A percentile compares a stretch with the other conserved stretches of the same genome.
Evolutionary conservation across 345 rosid species (phyloP).

Genomic region (Kandelia obovata): DNA sequence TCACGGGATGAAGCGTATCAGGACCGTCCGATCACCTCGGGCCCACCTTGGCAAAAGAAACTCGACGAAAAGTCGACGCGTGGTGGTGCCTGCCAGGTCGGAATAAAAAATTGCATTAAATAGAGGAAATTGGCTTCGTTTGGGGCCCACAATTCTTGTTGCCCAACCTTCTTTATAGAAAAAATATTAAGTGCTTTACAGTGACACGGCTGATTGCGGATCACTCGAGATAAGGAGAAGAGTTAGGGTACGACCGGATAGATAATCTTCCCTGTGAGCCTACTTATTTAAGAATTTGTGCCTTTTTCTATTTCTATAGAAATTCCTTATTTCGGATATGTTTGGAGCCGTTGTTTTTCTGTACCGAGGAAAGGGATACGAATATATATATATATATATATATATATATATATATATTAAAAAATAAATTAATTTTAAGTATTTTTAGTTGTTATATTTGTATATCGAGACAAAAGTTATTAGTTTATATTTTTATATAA

Average conservation of each 20-base stretch:
- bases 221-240: not conserved
- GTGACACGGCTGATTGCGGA: conserved; percentile 6
- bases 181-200: not conserved
- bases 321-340: too few relatives aligned
- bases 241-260: not conserved
- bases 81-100: not conserved
- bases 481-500: too few relatives aligned
- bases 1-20: not conserved
- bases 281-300: not conserved
- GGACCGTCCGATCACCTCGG: not conserved
- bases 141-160: not conserved
- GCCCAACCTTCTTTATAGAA: not conserved
- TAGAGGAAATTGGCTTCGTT: not conserved
- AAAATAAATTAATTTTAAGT: too few relatives aligned
- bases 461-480: too few relatives aligned
- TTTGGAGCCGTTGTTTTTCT: too few relatives aligned
- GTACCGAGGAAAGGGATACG: too few relatives aligned
- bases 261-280: too few relatives aligned
- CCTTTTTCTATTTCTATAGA: not conserved
- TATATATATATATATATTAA: too few relatives aligned
- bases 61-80: not conserved
- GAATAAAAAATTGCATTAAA: not conserved
- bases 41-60: not conserved
- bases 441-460: too few relatives aligned
- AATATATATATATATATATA: too few relatives aligned